A percentile compares a stretch with the other conserved stretches of the same genome.
These are phyloP conservation scores for Talaromyces atroroseus DNA, from an alignment of 2,329 filamentous ascomycete species.

Conservation along the genomic window DNA sequence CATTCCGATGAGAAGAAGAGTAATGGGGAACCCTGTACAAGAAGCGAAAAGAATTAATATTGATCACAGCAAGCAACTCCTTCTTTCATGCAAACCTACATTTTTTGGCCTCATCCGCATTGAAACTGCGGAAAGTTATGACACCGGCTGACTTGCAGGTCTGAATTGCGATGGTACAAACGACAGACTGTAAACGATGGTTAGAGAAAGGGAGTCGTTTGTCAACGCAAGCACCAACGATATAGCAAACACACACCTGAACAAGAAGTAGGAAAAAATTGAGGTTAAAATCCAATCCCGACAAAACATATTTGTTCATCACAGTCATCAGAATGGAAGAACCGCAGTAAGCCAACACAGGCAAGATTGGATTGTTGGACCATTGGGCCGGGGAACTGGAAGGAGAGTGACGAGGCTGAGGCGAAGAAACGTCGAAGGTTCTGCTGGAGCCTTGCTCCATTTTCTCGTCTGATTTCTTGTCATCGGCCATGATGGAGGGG, in stretches of 20 bases:
- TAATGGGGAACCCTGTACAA: slow-evolving; percentile 82
- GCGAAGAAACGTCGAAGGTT: slow-evolving; percentile 3
- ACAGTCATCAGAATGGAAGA: slow-evolving; percentile 99
- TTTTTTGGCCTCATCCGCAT: slow-evolving; percentile 81
- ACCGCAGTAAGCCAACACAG: slow-evolving; percentile 84
- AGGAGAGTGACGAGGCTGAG: neutral
- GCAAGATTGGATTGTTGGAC: slow-evolving; percentile 70
- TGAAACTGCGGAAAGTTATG: slow-evolving; percentile 81
- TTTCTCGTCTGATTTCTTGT: slow-evolving; percentile 74
- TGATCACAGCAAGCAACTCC: neutral
- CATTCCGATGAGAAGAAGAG: slow-evolving; percentile 93
- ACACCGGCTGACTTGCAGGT: slow-evolving; percentile 73
- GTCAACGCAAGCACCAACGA: neutral
- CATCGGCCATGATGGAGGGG: slow-evolving; percentile 65
- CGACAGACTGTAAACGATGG: slow-evolving; percentile 60
- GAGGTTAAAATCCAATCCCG: slow-evolving; percentile 84
- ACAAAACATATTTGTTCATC: slow-evolving; percentile 99
- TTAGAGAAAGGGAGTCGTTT: neutral
- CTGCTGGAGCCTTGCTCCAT: slow-evolving; percentile 38
- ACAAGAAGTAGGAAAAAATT: slow-evolving; percentile 92
- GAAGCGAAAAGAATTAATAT: neutral
- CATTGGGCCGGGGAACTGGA: slow-evolving; percentile 32
- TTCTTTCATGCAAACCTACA: slow-evolving; percentile 54
- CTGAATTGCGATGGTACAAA: slow-evolving; percentile 81
- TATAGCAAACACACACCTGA: slow-evolving; percentile 62